Evolutionary conservation across 805 yeast genomes (phyloP).

Genomic region (Barnettozyma salicaria): DNA sequence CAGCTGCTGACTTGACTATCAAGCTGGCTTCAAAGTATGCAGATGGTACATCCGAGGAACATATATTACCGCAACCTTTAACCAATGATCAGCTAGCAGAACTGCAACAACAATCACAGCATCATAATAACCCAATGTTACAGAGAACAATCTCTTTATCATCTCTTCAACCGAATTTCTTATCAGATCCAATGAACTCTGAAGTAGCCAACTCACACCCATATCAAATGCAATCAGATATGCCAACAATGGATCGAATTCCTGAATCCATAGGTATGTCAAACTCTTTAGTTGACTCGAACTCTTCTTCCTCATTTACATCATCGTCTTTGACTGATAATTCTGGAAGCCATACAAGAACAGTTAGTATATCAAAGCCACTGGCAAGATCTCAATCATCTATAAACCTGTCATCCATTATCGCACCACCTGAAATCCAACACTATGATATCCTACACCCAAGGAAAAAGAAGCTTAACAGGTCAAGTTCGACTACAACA

Average conservation of each 20-base stretch:
- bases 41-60: slow-evolving; percentile 3
- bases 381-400: slow-evolving; percentile 43
- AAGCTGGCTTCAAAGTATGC: slow-evolving; percentile 24
- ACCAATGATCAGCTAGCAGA: slow-evolving; percentile 1
- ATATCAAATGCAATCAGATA: too few relatives aligned
- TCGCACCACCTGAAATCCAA: slow-evolving; percentile 28
- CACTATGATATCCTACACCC: slow-evolving; percentile 25
- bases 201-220: too few relatives aligned
- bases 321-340: slow-evolving; percentile 3
- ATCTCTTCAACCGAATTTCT: background rate
- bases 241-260: slow-evolving; percentile 3
- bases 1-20: slow-evolving; percentile 28
- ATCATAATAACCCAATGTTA: background rate
- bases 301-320: slow-evolving; percentile 6
- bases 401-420: slow-evolving; percentile 49
- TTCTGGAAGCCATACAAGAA: background rate
- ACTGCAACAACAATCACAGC: background rate
- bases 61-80: background rate
- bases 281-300: too few relatives aligned
- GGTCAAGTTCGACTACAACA: slow-evolving; percentile 20
- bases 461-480: slow-evolving; percentile 15
- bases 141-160: slow-evolving; percentile 1
- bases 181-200: slow-evolving; percentile 8
- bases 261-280: too few relatives aligned
- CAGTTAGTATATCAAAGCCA: slow-evolving; percentile 7